Evolutionary conservation across 1,284 basidiomycete genomes (phyloP).

Genomic region (Pterula multifida): DNA sequence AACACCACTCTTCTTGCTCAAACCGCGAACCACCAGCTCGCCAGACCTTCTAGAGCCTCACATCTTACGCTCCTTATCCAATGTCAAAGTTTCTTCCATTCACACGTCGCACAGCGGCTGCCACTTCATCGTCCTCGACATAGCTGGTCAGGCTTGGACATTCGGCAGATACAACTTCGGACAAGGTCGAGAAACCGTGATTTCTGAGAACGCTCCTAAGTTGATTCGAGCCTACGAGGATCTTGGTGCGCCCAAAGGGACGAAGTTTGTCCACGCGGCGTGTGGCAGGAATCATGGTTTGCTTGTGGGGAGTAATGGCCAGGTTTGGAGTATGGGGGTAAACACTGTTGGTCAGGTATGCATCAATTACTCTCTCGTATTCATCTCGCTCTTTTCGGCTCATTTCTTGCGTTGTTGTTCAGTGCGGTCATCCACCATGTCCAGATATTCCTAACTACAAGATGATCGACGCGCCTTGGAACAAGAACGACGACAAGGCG

Average conservation of each 20-base stretch:
- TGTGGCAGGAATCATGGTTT: conserved; percentile 76
- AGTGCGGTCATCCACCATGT: conserved; percentile 64
- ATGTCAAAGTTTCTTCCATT: conserved; percentile 62
- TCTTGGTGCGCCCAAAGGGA: conserved; percentile 48
- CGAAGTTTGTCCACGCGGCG: conserved; percentile 71
- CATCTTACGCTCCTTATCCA: conserved; percentile 78
- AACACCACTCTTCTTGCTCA: conserved; percentile 14
- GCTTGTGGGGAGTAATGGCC: conserved; percentile 72
- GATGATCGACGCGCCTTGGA: conserved; percentile 41
- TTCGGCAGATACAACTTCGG: conserved; percentile 71
- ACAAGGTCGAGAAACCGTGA: conserved; percentile 31
- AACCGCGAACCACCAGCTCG: conserved; percentile 9
- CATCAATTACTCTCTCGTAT: conserved; percentile 6
- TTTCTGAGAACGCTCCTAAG: conserved; percentile 65
- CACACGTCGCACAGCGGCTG: conserved; percentile 66
- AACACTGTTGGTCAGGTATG: conserved; percentile 78
- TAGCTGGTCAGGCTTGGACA: conserved; percentile 72
- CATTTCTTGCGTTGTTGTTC: conserved; percentile 14
- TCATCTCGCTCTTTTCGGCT: not conserved
- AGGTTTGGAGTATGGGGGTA: conserved; percentile 75
- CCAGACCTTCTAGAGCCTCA: conserved; percentile 77
- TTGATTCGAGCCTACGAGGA: conserved; percentile 42
- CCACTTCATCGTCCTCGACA: conserved; percentile 66
- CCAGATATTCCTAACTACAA: conserved; percentile 59
- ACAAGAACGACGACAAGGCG: conserved; percentile 50